Evolutionary conservation across 2,329 filamentous ascomycete species (phyloP), one percentile per base, ranked within the genome.

Genomic region (Amauroascus niger): DNA sequence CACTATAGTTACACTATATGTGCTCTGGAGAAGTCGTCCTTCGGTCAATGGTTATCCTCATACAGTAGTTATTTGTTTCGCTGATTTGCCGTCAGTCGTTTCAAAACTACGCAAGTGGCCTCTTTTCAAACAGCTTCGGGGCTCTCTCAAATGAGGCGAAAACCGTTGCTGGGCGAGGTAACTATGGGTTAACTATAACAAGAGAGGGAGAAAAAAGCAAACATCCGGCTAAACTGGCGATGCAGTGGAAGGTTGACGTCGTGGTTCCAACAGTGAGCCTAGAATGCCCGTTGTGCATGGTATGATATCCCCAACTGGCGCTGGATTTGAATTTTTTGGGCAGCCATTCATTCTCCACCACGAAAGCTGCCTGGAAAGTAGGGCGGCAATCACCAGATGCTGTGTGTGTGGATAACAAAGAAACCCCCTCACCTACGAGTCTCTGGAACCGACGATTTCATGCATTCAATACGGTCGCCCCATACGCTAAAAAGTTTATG

Each of bases 351-450:
- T n/a, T n/a, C 18, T 9, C n/a, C 24, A 39, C 33, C 28, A 52
- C 22, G 35, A 50, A n/a, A n/a, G n/a, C n/a, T 41, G 49, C 49
- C 49, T 43, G 16, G 26, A 43, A 51, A 43, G 49, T 51, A 51
- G 49, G 49, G 49, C 49, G 39, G 44, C 49, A 51, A 50, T 28
- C 14, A 18, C n/a, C n/a, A n/a, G n/a, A n/a, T 30, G 33, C 18
- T n/a, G 5, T 39, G 16, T 11, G 35, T n/a, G 9, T 39, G 3
- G n/a, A 18, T n/a, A 18, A 18, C n/a, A 39, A n/a, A 39, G 6
- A 39, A 4, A 39, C 8, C 35, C 35, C n/a, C 35, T 30, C 26
- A 30, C 16, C 16, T 5, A 30, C 26, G 26, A 30, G 5, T 9
- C 4, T 30, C 4, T n/a, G n/a, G n/a, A n/a, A n/a, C n/a, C 26